These are phyloP conservation scores for Austroboletus eburneus DNA, from an alignment of 768 basidiomycete genomes.

Conservation along the genomic window DNA sequence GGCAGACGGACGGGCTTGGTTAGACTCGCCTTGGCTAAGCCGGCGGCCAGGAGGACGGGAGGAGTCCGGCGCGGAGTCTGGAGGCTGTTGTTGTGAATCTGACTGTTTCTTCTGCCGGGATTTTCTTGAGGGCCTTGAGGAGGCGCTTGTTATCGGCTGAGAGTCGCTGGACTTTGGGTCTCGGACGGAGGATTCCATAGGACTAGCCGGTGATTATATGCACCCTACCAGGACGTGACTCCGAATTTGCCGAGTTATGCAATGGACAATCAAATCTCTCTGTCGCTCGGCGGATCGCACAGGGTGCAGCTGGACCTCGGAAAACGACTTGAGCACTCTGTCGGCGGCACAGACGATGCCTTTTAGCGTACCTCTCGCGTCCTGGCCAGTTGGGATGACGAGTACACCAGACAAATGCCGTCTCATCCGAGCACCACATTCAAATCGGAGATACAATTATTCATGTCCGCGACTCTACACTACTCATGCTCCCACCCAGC, in stretches of 20 bases:
- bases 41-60: conserved; percentile 27
- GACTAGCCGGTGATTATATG: conserved; percentile 25
- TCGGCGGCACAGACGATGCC: conserved; percentile 4
- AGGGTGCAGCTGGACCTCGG: conserved; percentile 3
- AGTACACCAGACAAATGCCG: conserved; percentile 27
- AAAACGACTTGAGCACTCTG: conserved; percentile 10
- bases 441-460: conserved; percentile 22
- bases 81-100: conserved; percentile 24
- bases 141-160: conserved; percentile 38
- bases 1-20: conserved; percentile 16
- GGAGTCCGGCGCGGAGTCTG: conserved; percentile 17
- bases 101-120: conserved; percentile 51
- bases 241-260: conserved; percentile 32
- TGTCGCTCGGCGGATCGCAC: conserved; percentile 8
- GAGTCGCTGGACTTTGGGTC: conserved; percentile 39
- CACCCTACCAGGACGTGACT: conserved; percentile 17
- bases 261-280: neutral
- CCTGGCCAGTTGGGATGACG: conserved; percentile 9
- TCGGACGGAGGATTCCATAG: conserved; percentile 51
- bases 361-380: conserved; percentile 18
- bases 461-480: conserved; percentile 17
- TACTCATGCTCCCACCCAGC: conserved; percentile 19
- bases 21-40: conserved; percentile 21
- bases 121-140: conserved; percentile 41
- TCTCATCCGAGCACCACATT: conserved; percentile 16